These are phyloP conservation scores for Gracilaria domingensis DNA, from an alignment of 23 red algal genomes.

Conservation along the genomic window DNA sequence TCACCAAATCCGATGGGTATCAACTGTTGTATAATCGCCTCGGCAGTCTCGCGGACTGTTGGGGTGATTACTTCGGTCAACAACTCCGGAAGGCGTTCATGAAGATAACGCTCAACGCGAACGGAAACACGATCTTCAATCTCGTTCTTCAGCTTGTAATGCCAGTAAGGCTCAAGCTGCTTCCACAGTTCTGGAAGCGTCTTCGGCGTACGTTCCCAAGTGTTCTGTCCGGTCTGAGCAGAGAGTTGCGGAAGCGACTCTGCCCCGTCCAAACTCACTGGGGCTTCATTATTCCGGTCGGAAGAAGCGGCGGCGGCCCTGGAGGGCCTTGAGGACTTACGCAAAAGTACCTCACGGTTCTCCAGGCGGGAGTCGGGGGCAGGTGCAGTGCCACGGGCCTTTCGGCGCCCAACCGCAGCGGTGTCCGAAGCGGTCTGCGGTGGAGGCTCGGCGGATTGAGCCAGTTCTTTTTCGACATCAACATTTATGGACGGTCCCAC, in stretches of 20 bases:
- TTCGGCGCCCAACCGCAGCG: neutral
- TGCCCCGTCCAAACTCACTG: no score
- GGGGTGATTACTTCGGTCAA: constrained; percentile 1
- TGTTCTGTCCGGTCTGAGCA: neutral
- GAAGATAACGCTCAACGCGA: neutral
- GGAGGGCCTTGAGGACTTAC: neutral
- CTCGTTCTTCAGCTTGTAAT: constrained; percentile 6
- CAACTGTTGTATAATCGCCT: neutral
- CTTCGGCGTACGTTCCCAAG: neutral
- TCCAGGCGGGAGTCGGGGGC: constrained; percentile 1
- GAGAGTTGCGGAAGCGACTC: neutral
- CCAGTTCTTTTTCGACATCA: neutral
- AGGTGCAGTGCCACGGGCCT: neutral
- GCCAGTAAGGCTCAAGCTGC: constrained; percentile 1
- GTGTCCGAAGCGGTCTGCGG: neutral
- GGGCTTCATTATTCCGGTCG: neutral
- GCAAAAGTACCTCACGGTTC: constrained; percentile 3
- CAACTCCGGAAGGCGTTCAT: neutral
- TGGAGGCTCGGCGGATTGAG: no score
- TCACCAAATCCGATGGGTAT: neutral
- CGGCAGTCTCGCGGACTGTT: neutral
- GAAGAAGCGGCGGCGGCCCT: neutral
- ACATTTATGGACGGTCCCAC: neutral
- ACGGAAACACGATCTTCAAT: neutral
- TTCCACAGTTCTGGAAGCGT: constrained; percentile 18